Conservation (phyloP, 306 rosid genomes). For the Dalbergia cultrata region DNA sequence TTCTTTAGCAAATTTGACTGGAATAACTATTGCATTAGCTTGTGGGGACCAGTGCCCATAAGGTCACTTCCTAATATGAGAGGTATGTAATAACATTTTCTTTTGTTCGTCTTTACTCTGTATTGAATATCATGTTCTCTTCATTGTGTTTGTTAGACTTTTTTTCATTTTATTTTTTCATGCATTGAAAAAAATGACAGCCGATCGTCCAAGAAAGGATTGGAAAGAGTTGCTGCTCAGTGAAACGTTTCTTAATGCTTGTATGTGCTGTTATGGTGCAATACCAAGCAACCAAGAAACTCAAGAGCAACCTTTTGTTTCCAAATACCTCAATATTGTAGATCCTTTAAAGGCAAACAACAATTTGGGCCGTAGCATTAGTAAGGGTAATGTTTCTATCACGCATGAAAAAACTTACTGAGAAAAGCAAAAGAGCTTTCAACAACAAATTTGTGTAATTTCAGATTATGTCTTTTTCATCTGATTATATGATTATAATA, state of each 20-base stretch:
- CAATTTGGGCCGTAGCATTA: slow-evolving; percentile 90
- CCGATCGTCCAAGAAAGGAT: slow-evolving; percentile 76
- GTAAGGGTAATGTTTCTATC: slow-evolving; percentile 58
- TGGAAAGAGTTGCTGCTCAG: slow-evolving; percentile 60
- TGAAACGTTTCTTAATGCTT: slow-evolving; percentile 63
- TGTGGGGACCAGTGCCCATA: slow-evolving; percentile 83
- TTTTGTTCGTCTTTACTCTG: slow-evolving; percentile 20
- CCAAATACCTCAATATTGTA: slow-evolving; percentile 73
- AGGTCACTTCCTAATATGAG: slow-evolving; percentile 73
- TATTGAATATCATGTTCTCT: background rate
- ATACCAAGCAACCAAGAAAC: slow-evolving; percentile 57
- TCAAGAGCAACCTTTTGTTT: slow-evolving; percentile 62
- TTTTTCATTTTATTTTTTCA: slow-evolving; percentile 1
- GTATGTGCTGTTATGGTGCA: slow-evolving; percentile 64
- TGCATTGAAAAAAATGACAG: slow-evolving; percentile 53
- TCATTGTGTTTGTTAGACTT: slow-evolving; percentile 14
- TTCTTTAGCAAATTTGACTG: slow-evolving; percentile 93
- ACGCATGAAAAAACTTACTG: too few species aligned
- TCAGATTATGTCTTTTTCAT: background rate
- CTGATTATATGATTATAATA: background rate
- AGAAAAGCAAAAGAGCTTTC: too few species aligned
- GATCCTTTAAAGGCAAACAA: slow-evolving; percentile 83
- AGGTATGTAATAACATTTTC: slow-evolving; percentile 55
- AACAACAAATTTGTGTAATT: too few species aligned
- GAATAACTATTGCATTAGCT: slow-evolving; percentile 84